Evolutionary conservation across 2,329 filamentous ascomycete species (phyloP).

Genomic region (Lojkania enalia): DNA sequence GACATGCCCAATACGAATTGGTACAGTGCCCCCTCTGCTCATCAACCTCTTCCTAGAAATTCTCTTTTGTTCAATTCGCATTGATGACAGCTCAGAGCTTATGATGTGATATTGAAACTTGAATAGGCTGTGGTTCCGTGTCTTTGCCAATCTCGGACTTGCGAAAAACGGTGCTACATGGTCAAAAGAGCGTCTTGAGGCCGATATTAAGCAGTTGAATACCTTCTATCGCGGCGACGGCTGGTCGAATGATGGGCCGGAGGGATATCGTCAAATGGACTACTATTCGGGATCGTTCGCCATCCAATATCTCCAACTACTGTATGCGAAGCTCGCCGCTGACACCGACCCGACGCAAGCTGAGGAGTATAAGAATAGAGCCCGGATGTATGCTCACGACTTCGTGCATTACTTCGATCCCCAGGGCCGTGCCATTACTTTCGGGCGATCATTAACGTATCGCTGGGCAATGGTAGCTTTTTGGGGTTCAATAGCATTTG

Average conservation of each 20-base stretch:
- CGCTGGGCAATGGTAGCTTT: slow-evolving; percentile 86
- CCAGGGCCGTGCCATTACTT: slow-evolving; percentile 72
- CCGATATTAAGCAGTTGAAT: slow-evolving; percentile 76
- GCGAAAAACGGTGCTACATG: slow-evolving; percentile 74
- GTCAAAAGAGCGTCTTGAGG: slow-evolving; percentile 69
- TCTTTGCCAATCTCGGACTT: slow-evolving; percentile 79
- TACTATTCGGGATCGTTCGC: slow-evolving; percentile 84
- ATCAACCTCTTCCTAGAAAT: neutral
- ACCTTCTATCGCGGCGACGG: slow-evolving; percentile 81
- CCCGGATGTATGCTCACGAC: slow-evolving; percentile 68
- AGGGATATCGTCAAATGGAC: slow-evolving; percentile 80
- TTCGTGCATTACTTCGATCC: slow-evolving; percentile 77
- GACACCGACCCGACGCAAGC: slow-evolving; percentile 67
- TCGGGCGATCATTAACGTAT: slow-evolving; percentile 77
- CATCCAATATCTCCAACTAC: slow-evolving; percentile 76
- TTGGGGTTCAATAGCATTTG: slow-evolving; percentile 77
- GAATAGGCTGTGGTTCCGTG: slow-evolving; percentile 79
- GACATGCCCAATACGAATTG: slow-evolving; percentile 70
- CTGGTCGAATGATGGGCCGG: slow-evolving; percentile 81
- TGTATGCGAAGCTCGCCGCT: slow-evolving; percentile 73
- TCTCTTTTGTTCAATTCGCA: neutral
- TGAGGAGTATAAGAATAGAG: slow-evolving; percentile 70
- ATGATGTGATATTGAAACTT: slow-evolving; percentile 16
- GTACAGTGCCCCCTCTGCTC: slow-evolving; percentile 37
- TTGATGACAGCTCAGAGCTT: neutral